These are phyloP conservation scores for Talaromyces sp. DNA, from an alignment of 2,329 filamentous ascomycete genomes.

Conservation along the genomic window DNA sequence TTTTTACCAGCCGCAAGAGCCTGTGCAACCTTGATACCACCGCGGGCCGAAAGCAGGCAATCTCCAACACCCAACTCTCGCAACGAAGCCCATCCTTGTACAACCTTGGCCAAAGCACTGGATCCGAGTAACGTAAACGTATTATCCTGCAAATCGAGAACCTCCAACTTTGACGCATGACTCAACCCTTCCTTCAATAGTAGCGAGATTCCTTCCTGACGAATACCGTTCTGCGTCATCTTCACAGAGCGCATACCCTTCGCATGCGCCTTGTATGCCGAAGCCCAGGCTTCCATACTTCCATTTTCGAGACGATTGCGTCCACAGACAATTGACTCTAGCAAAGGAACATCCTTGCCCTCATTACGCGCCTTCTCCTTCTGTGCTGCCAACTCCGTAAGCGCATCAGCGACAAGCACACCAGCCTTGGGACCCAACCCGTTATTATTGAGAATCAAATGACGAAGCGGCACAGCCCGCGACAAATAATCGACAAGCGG, in stretches of 20 bases:
- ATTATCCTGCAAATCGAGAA: conserved; percentile 94
- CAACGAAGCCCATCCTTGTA: conserved; percentile 70
- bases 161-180: conserved; percentile 64
- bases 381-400: conserved; percentile 75
- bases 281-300: conserved; percentile 93
- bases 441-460: conserved; percentile 97
- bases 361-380: conserved; percentile 67
- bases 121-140: conserved; percentile 85
- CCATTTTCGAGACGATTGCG: conserved; percentile 94
- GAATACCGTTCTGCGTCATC: conserved; percentile 98
- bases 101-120: conserved; percentile 70
- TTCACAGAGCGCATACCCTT: conserved; percentile 78
- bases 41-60: conserved; percentile 75
- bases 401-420: conserved; percentile 80
- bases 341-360: conserved; percentile 69
- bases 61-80: conserved; percentile 86
- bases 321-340: conserved; percentile 96
- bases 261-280: conserved; percentile 74
- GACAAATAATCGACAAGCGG: conserved; percentile 90
- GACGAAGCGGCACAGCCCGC: conserved; percentile 81
- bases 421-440: conserved; percentile 90
- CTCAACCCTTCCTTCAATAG: conserved; percentile 75
- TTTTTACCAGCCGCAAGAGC: conserved; percentile 75
- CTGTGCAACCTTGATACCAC: conserved; percentile 67
- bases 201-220: conserved; percentile 83